These are phyloP conservation scores for Corniculantispora saksenae DNA, from an alignment of 2,329 filamentous ascomycete genomes.

Conservation along the genomic window DNA sequence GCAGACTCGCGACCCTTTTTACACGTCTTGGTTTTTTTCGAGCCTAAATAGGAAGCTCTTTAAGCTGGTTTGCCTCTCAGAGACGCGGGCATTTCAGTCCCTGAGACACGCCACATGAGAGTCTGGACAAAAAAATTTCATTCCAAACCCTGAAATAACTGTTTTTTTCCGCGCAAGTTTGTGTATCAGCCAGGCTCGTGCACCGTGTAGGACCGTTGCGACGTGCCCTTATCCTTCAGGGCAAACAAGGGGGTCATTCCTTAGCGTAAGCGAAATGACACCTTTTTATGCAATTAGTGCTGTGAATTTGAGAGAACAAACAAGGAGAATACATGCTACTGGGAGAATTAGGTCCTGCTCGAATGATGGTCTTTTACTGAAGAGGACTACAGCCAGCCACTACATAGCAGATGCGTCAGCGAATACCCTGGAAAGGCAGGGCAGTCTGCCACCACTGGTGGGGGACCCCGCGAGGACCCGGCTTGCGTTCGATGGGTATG, in stretches of 20 bases:
- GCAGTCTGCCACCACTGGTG: background rate
- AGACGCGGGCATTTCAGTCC: background rate
- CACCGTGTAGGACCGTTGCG: background rate
- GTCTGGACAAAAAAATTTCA: background rate
- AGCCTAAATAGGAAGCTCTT: slow-evolving; percentile 11
- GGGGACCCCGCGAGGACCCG: background rate
- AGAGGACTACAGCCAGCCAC: background rate
- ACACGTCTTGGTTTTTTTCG: background rate
- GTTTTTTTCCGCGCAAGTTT: background rate
- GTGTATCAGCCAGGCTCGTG: slow-evolving; percentile 12
- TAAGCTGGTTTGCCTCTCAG: background rate
- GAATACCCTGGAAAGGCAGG: background rate
- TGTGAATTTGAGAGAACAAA: background rate
- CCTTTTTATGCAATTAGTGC: background rate
- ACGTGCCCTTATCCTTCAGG: slow-evolving; percentile 11
- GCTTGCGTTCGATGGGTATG: background rate
- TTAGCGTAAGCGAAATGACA: background rate
- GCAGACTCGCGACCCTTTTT: background rate
- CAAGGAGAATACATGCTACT: background rate
- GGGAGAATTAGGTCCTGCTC: too few relatives aligned
- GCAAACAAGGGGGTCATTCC: background rate
- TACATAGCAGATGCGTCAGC: background rate
- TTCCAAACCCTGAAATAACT: background rate
- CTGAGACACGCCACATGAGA: background rate
- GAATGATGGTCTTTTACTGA: too few relatives aligned